These are phyloP conservation scores for Trichophyton schoenleinii DNA, from an alignment of 2,329 filamentous ascomycete genomes.

Conservation along the genomic window DNA sequence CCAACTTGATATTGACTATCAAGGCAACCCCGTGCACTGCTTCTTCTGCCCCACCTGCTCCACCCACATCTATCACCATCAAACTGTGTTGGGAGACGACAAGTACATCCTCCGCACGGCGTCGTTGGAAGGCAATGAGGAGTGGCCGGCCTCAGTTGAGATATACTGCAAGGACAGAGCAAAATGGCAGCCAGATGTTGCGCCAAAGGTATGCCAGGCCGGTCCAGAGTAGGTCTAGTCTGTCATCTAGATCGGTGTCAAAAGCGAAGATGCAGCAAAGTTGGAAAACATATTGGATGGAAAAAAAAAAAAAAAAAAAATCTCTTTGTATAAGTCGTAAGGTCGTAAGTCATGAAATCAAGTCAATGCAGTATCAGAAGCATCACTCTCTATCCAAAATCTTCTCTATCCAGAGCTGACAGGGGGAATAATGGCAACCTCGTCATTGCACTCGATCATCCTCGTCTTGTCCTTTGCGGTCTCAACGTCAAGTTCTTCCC, in stretches of 20 bases:
- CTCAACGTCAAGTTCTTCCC: slow-evolving; percentile 11
- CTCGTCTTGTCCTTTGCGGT: slow-evolving; percentile 13
- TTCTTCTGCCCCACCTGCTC: slow-evolving; percentile 48
- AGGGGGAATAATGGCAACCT: slow-evolving; percentile 37
- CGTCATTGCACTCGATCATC: slow-evolving; percentile 28
- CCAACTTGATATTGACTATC: neutral
- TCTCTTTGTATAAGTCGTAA: neutral
- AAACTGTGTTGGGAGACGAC: slow-evolving; percentile 35
- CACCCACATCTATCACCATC: slow-evolving; percentile 44
- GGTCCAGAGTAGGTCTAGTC: neutral
- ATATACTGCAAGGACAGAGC: slow-evolving; percentile 43
- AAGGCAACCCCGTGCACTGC: slow-evolving; percentile 44
- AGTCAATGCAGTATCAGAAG: neutral
- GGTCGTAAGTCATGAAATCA: neutral
- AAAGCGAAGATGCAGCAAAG: neutral
- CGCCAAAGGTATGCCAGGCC: slow-evolving; percentile 13
- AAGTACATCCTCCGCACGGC: slow-evolving; percentile 42
- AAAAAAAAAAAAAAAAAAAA: neutral
- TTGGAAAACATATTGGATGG: neutral
- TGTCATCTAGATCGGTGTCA: neutral
- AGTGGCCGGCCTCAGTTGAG: slow-evolving; percentile 40
- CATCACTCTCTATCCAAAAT: neutral
- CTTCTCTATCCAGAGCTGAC: slow-evolving; percentile 33
- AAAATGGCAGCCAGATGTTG: slow-evolving; percentile 42
- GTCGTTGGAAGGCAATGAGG: slow-evolving; percentile 36